Evolutionary conservation across 805 yeast genomes (phyloP).

Genomic region (Teunomyces lycoperdinae): DNA sequence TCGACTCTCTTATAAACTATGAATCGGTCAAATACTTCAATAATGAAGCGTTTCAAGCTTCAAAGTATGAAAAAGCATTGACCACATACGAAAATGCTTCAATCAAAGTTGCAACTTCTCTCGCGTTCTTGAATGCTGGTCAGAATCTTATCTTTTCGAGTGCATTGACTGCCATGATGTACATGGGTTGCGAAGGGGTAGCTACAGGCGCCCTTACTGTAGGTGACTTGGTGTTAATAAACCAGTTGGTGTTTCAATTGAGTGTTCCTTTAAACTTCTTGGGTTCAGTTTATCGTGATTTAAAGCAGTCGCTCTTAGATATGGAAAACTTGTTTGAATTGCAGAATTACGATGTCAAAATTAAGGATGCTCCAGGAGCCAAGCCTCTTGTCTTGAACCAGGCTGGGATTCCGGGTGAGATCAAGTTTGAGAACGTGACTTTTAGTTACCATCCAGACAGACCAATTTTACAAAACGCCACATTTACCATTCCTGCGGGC

Average conservation of each 20-base stretch:
- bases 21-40: slow-evolving; percentile 95
- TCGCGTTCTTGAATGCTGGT: slow-evolving; percentile 76
- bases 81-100: slow-evolving; percentile 70
- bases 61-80: slow-evolving; percentile 76
- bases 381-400: slow-evolving; percentile 49
- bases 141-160: slow-evolving; percentile 78
- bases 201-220: slow-evolving; percentile 78
- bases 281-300: slow-evolving; percentile 93
- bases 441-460: slow-evolving; percentile 91
- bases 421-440: slow-evolving; percentile 83
- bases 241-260: slow-evolving; percentile 93
- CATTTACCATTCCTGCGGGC: slow-evolving; percentile 88
- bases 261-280: slow-evolving; percentile 92
- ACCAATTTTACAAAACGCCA: slow-evolving; percentile 76
- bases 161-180: slow-evolving; percentile 96
- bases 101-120: slow-evolving; percentile 79
- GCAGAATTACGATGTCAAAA: slow-evolving; percentile 68
- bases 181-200: slow-evolving; percentile 95
- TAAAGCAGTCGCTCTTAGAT: slow-evolving; percentile 88
- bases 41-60: slow-evolving; percentile 77
- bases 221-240: slow-evolving; percentile 91
- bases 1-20: slow-evolving; percentile 89
- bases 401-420: slow-evolving; percentile 60
- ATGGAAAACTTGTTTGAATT: slow-evolving; percentile 93
- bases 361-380: slow-evolving; percentile 62